A percentile compares a stretch with the other conserved stretches of the same genome.
phyloP scores from a whole-genome alignment of 495 filamentous ascomycete genomes.

The Tuber brumale region DNA sequence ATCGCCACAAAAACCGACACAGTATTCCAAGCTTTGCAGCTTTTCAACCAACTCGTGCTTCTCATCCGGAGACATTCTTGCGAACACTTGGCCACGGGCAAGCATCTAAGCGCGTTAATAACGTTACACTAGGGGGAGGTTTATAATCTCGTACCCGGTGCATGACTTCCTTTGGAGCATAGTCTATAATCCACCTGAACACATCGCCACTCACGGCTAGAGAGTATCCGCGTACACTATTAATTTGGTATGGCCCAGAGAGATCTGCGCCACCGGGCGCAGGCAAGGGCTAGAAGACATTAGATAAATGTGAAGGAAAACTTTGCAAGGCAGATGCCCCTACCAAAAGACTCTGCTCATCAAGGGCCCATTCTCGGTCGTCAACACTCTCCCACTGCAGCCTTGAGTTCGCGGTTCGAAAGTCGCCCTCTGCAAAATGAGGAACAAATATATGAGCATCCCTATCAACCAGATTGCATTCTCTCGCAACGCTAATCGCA shows the following conservation, averaged over 20 bases:
- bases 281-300: constrained; percentile 57
- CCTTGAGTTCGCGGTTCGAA: constrained; percentile 59
- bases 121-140: constrained; percentile 2
- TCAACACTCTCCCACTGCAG: constrained; percentile 90
- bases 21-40: constrained; percentile 92
- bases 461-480: constrained; percentile 76
- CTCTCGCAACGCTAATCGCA: constrained; percentile 89
- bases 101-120: constrained; percentile 60
- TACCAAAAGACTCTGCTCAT: constrained; percentile 57
- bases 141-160: constrained; percentile 52
- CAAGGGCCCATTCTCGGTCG: constrained; percentile 65
- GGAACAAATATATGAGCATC: constrained; percentile 86
- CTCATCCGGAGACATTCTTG: constrained; percentile 97
- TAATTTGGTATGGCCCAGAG: constrained; percentile 75
- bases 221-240: constrained; percentile 72
- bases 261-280: constrained; percentile 63
- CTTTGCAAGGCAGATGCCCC: constrained; percentile 22
- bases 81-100: constrained; percentile 85
- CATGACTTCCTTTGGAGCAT: constrained; percentile 67
- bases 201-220: constrained; percentile 86
- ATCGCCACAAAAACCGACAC: constrained; percentile 93
- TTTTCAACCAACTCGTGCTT: constrained; percentile 98
- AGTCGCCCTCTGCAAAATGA: constrained; percentile 70
- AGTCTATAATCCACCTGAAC: constrained; percentile 94
- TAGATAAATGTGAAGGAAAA: constrained; percentile 43